Percentiles rank a stretch among this genome's conserved stretches.
These are phyloP conservation scores for Salvia sclarea DNA, from an alignment of 305 asterid genomes.

Conservation along the genomic window DNA sequence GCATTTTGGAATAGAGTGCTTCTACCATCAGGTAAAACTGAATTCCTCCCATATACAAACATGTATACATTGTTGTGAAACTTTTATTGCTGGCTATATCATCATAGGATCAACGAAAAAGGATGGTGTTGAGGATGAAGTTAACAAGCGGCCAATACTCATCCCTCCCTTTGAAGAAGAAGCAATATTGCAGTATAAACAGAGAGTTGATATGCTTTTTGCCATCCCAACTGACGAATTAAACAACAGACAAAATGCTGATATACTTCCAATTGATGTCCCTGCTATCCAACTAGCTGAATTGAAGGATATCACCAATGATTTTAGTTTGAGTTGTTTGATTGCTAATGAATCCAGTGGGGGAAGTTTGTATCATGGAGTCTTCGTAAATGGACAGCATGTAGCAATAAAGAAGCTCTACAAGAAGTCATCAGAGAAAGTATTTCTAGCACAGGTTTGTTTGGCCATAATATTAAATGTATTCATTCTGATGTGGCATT, in stretches of 20 bases:
- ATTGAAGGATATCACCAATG: background rate
- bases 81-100: background rate
- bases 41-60: background rate
- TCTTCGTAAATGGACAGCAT: slow-evolving; percentile 37
- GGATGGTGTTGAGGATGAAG: no score
- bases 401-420: slow-evolving; percentile 46
- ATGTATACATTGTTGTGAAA: background rate
- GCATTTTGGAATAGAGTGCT: background rate
- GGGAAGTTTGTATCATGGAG: slow-evolving; percentile 25
- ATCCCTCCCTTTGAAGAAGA: background rate
- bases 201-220: no score
- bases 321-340: background rate
- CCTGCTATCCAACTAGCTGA: background rate
- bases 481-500: background rate
- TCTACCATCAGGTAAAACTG: background rate
- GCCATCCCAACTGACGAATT: background rate
- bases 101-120: background rate
- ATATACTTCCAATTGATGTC: slow-evolving; percentile 8
- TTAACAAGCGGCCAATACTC: background rate
- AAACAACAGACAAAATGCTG: background rate
- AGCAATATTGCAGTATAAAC: no score
- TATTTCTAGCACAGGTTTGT: slow-evolving; percentile 50
- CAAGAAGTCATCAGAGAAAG: slow-evolving; percentile 41
- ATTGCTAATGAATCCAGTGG: slow-evolving; percentile 33
- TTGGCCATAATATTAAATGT: background rate